Evolutionary conservation across 176 grass and related monocot species (phyloP).

Genomic region (Eleusine coracana): DNA sequence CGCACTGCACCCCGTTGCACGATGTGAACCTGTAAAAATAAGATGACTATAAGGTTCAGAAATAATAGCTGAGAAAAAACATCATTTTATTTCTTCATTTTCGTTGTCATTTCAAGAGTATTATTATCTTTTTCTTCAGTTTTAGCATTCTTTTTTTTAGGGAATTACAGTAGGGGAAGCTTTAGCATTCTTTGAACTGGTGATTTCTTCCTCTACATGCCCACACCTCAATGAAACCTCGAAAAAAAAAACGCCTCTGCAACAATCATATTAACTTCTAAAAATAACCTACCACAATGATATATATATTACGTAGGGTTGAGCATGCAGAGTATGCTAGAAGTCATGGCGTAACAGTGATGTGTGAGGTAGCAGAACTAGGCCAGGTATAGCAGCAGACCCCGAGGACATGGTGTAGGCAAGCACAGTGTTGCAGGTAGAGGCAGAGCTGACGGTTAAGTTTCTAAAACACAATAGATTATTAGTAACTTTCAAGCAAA

Average conservation of each 20-base stretch:
- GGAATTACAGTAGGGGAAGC: no score
- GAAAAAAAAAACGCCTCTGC: background rate
- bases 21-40: conserved; percentile 86
- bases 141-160: background rate
- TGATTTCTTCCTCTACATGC: background rate
- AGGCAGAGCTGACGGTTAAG: background rate
- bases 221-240: background rate
- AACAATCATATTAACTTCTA: background rate
- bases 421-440: background rate
- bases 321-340: background rate
- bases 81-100: background rate
- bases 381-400: background rate
- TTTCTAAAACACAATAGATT: conserved; percentile 3
- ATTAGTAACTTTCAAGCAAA: background rate
- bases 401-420: background rate
- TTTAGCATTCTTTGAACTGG: background rate
- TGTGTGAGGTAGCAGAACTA: background rate
- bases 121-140: background rate
- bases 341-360: background rate
- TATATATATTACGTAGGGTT: background rate
- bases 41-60: conserved; percentile 26
- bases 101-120: background rate
- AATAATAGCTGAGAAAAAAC: background rate
- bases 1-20: conserved; percentile 92
- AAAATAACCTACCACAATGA: background rate